A percentile compares a stretch with the other conserved stretches of the same genome.
These are phyloP conservation scores for Tetraselmis chui DNA, from an alignment of 139 green algal genomes.

Conservation along the genomic window DNA sequence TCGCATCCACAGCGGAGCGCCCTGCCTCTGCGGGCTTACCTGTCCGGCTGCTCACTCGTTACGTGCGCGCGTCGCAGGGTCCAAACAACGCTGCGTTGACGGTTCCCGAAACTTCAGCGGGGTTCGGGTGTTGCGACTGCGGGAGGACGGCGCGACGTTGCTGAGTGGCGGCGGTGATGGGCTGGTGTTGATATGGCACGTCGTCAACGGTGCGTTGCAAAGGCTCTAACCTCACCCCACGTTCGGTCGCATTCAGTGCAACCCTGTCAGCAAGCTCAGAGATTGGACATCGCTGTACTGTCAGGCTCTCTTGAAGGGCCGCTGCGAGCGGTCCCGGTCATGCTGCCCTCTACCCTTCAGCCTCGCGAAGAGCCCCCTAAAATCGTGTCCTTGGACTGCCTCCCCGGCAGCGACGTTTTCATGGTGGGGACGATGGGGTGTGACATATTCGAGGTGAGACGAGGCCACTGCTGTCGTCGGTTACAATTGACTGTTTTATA, in stretches of 20 bases:
- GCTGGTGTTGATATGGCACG: neutral
- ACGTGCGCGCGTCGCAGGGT: neutral
- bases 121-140: neutral
- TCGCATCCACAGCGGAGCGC: too few relatives aligned
- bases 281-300: too few relatives aligned
- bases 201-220: neutral
- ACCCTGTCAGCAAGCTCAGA: too few relatives aligned
- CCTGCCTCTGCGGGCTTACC: too few relatives aligned
- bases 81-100: neutral
- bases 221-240: too few relatives aligned
- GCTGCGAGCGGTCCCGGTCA: neutral
- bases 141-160: neutral
- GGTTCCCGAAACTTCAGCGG: neutral
- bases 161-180: neutral
- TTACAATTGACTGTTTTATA: too few relatives aligned
- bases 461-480: too few relatives aligned
- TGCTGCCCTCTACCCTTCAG: neutral
- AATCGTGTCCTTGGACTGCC: neutral
- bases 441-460: neutral
- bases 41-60: too few relatives aligned
- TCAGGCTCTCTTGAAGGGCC: too few relatives aligned
- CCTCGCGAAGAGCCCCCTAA: neutral
- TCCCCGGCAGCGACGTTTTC: constrained; percentile 8
- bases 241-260: too few relatives aligned
- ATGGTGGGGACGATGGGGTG: constrained; percentile 36